These are phyloP conservation scores for Metschnikowia drakensbergensis DNA, from an alignment of 805 yeast genomes.

Conservation along the genomic window DNA sequence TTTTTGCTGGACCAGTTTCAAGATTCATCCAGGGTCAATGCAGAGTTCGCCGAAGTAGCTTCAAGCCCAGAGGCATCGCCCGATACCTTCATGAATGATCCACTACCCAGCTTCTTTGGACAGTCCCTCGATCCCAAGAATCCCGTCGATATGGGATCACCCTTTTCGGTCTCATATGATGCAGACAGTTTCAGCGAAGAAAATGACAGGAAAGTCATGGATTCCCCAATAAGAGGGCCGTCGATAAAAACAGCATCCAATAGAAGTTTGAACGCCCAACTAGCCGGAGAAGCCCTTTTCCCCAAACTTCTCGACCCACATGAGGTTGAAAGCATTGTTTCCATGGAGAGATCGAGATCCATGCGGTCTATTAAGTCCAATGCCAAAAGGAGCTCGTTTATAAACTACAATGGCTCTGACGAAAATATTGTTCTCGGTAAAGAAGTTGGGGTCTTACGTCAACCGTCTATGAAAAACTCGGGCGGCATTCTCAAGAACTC, in stretches of 20 bases:
- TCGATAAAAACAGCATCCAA: background rate
- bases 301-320: conserved; percentile 64
- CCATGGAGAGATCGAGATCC: conserved; percentile 62
- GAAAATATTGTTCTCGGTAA: conserved; percentile 34
- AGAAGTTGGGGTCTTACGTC: conserved; percentile 17
- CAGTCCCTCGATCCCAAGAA: conserved; percentile 13
- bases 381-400: conserved; percentile 33
- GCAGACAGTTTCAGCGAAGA: conserved; percentile 1
- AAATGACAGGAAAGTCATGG: background rate
- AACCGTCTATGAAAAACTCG: conserved; percentile 27
- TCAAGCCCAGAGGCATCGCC: conserved; percentile 1
- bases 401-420: conserved; percentile 39
- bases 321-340: conserved; percentile 72
- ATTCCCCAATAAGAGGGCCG: background rate
- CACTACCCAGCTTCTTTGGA: conserved; percentile 1
- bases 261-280: conserved; percentile 19
- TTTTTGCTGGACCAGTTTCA: conserved; percentile 12
- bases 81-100: background rate
- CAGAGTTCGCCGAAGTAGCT: background rate
- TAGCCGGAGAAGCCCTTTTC: conserved; percentile 54
- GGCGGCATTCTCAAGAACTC: conserved; percentile 40
- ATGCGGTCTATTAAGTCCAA: conserved; percentile 48
- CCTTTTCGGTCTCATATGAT: conserved; percentile 25
- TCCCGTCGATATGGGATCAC: conserved; percentile 26
- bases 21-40: conserved; percentile 7